phyloP scores from a whole-genome alignment of 1,139 yeast species.

The Yamadazyma membranifaciens region DNA sequence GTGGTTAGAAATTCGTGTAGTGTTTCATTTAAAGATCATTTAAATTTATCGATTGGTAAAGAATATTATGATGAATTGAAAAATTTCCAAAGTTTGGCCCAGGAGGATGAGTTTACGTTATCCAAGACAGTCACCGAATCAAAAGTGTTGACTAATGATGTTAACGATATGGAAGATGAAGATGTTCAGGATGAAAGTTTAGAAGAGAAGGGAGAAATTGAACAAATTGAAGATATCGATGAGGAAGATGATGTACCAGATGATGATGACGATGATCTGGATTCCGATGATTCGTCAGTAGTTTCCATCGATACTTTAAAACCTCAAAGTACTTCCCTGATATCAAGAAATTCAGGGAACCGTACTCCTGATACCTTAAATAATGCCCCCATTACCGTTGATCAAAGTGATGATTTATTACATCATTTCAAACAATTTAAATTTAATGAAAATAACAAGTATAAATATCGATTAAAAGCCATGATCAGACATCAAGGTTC shows the following conservation, averaged over 20 bases:
- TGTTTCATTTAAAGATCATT: constrained; percentile 59
- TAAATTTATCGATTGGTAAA: constrained; percentile 52
- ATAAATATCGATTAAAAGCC: constrained; percentile 63
- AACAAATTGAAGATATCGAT: constrained; percentile 23
- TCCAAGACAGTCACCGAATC: constrained; percentile 13
- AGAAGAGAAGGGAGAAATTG: constrained; percentile 32
- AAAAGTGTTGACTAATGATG: constrained; percentile 41
- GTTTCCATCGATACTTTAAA: constrained; percentile 11
- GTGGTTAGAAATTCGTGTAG: constrained; percentile 76
- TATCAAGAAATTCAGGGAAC: constrained; percentile 11
- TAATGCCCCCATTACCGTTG: constrained; percentile 40
- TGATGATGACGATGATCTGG: constrained; percentile 7
- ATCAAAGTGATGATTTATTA: constrained; percentile 38
- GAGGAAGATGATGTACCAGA: constrained; percentile 20
- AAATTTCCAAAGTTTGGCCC: constrained; percentile 30
- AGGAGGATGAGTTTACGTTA: constrained; percentile 12
- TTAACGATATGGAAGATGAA: constrained; percentile 46
- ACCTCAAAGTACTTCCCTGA: constrained; percentile 12
- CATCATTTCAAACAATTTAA: constrained; percentile 41
- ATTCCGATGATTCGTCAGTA: constrained; percentile 7
- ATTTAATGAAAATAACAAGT: constrained; percentile 44
- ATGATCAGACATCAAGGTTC: constrained; percentile 85
- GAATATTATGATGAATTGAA: constrained; percentile 39
- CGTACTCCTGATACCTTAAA: constrained; percentile 30
- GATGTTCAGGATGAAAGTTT: constrained; percentile 42